These are phyloP conservation scores for Pisolithus thermaeus DNA, from an alignment of 1,284 basidiomycete genomes.

Conservation along the genomic window DNA sequence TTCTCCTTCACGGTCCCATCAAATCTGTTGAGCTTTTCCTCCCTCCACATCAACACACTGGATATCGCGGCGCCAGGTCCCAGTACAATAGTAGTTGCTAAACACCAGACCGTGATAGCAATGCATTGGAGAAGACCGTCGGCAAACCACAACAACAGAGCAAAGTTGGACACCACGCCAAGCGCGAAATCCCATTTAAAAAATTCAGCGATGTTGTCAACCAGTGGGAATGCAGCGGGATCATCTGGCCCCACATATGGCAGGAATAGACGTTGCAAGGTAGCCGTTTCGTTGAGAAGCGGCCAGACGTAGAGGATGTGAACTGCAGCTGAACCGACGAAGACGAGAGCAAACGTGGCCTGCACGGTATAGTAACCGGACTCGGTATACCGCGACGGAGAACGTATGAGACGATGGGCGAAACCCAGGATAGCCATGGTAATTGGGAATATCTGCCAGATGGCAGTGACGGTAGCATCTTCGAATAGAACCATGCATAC, in stretches of 20 bases:
- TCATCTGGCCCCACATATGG: conserved; percentile 23
- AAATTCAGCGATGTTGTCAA: conserved; percentile 30
- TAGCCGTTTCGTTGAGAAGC: conserved; percentile 17
- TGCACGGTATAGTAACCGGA: conserved; percentile 36
- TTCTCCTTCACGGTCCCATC: background rate
- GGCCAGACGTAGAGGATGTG: conserved; percentile 35
- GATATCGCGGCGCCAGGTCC: conserved; percentile 42
- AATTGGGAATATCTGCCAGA: conserved; percentile 44
- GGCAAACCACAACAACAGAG: conserved; percentile 42
- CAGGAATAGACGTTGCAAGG: conserved; percentile 24
- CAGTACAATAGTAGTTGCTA: conserved; percentile 27
- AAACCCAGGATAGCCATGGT: conserved; percentile 26
- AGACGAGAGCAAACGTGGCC: conserved; percentile 29
- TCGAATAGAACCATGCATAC: conserved; percentile 29
- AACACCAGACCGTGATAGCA: conserved; percentile 33
- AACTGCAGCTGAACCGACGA: conserved; percentile 32
- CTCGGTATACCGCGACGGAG: conserved; percentile 16
- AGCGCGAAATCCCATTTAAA: conserved; percentile 42
- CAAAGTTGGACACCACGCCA: conserved; percentile 27
- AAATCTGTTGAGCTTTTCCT: conserved; percentile 23
- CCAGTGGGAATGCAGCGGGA: conserved; percentile 13
- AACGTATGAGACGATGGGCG: conserved; percentile 19
- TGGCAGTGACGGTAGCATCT: conserved; percentile 32
- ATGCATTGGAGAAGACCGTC: conserved; percentile 10
- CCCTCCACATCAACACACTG: conserved; percentile 39